Evolutionary conservation across 805 yeast species (phyloP).

Genomic region (Debaryomyces maramus): DNA sequence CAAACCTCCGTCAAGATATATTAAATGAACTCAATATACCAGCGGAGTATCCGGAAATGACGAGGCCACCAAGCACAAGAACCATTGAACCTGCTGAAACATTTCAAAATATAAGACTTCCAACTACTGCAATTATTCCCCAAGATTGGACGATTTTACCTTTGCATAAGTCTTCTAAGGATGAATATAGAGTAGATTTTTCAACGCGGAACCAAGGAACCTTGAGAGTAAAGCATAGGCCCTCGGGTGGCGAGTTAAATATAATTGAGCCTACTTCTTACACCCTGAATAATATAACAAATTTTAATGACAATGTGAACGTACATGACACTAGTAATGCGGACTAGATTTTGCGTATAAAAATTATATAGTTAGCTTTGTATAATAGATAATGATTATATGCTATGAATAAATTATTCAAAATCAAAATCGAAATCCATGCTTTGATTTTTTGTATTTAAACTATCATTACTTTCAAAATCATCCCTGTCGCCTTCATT

Average conservation of each 20-base stretch:
- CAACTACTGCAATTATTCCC: conserved; percentile 27
- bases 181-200: conserved; percentile 17
- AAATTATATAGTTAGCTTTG: not conserved
- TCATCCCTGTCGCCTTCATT: not conserved
- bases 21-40: not conserved
- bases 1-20: not conserved
- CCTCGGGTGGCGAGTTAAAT: conserved; percentile 1
- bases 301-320: not conserved
- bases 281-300: not conserved
- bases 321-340: not conserved
- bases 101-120: conserved; percentile 22
- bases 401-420: conserved; percentile 3
- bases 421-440: conserved; percentile 10
- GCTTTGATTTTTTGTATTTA: not conserved
- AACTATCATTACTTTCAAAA: not conserved
- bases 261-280: conserved; percentile 1
- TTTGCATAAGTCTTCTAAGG: conserved; percentile 11
- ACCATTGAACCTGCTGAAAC: conserved; percentile 2
- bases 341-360: not conserved
- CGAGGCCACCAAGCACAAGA: conserved; percentile 6
- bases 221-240: conserved; percentile 10
- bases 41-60: not conserved
- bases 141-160: conserved; percentile 34
- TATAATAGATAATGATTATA: not conserved
- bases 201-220: conserved; percentile 18